Conservation (phyloP, 1,139 yeast genomes). For the Groenewaldozyma auringiensis region DNA sequence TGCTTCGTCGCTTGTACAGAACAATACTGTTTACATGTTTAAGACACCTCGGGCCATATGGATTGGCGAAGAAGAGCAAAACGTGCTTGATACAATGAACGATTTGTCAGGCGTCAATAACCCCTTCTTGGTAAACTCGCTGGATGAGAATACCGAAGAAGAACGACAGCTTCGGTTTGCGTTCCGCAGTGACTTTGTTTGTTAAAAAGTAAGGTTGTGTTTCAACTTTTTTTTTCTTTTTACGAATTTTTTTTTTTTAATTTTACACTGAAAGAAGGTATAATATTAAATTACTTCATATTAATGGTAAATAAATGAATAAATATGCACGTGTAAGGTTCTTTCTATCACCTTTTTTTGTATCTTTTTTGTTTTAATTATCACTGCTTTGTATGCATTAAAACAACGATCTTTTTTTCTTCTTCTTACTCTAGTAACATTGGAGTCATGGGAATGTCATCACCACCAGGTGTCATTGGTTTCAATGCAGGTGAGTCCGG, state of each 20-base stretch:
- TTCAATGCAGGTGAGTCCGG: slow-evolving; percentile 2
- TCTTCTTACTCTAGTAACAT: slow-evolving; percentile 1
- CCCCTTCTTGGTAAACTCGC: neutral
- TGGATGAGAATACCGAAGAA: neutral
- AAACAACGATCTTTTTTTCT: no score
- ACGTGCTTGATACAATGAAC: slow-evolving; percentile 2
- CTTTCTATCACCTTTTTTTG: no score
- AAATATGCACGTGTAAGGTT: neutral
- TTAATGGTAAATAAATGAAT: no score
- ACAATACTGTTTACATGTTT: slow-evolving; percentile 2
- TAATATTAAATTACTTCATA: no score
- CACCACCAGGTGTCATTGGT: neutral
- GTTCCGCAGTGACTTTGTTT: neutral
- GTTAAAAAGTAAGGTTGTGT: no score
- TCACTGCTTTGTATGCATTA: no score
- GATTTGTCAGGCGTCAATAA: neutral
- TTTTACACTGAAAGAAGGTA: no score
- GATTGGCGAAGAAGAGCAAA: slow-evolving; percentile 1
- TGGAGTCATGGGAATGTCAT: slow-evolving; percentile 3
- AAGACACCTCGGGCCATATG: neutral
- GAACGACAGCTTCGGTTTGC: neutral
- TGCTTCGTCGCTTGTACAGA: neutral
- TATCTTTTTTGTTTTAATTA: no score
- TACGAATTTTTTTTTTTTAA: no score
- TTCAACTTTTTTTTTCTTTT: no score